These are phyloP conservation scores for Teunomyces funiuensis DNA, from an alignment of 805 yeast genomes.

Conservation along the genomic window DNA sequence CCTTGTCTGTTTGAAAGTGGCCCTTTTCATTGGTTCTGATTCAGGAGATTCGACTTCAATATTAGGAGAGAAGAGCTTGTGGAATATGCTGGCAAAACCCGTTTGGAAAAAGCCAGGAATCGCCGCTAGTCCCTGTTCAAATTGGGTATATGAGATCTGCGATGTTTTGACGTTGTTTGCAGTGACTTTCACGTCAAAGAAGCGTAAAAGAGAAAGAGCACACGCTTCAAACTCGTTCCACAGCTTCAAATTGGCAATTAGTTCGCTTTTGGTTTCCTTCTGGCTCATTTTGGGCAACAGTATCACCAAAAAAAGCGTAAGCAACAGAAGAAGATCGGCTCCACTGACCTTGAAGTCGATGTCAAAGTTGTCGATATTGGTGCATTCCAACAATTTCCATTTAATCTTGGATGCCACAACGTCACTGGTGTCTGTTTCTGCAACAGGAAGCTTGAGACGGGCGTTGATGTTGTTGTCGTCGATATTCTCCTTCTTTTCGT, in stretches of 20 bases:
- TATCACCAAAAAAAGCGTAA: background rate
- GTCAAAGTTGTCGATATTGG: background rate
- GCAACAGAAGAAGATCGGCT: background rate
- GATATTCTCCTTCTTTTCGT: constrained; percentile 1
- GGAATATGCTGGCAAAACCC: background rate
- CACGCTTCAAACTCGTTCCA: constrained; percentile 45
- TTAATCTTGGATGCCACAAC: background rate
- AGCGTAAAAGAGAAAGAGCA: constrained; percentile 48
- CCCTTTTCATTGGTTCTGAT: background rate
- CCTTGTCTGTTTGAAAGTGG: constrained; percentile 28
- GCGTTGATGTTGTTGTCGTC: background rate
- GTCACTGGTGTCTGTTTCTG: background rate
- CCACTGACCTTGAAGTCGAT: background rate
- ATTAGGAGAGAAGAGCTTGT: background rate
- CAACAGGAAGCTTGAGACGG: background rate
- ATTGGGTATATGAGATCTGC: constrained; percentile 17
- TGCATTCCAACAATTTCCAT: background rate
- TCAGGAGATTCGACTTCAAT: background rate
- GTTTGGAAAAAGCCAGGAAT: background rate
- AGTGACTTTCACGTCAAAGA: constrained; percentile 45
- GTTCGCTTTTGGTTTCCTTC: background rate
- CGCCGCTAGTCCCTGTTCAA: constrained; percentile 6
- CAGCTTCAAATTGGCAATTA: constrained; percentile 8
- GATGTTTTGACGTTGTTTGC: constrained; percentile 15
- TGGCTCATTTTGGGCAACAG: background rate